phyloP scores from a whole-genome alignment of 441 rosid genomes.

The Kokia cookei region DNA sequence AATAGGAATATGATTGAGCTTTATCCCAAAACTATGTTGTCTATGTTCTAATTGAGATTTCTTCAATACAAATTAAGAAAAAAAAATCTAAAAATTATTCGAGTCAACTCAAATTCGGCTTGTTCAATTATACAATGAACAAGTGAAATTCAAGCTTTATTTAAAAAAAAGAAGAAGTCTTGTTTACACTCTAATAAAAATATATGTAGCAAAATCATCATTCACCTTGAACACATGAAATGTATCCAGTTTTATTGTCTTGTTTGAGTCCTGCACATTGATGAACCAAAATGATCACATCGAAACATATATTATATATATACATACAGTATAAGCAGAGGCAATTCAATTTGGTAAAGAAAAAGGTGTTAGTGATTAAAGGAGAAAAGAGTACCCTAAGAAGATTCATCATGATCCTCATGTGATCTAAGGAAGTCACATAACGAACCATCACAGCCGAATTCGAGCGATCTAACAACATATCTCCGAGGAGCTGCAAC shows the following conservation, averaged over 20 bases:
- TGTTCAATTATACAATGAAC: neutral
- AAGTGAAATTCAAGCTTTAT: neutral
- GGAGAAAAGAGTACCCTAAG: conserved; percentile 38
- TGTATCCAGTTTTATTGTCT: conserved; percentile 47
- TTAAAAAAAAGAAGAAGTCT: neutral
- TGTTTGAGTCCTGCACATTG: conserved; percentile 50
- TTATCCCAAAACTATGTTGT: neutral
- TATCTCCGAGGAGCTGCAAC: conserved; percentile 58
- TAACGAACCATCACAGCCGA: conserved; percentile 67
- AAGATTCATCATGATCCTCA: conserved; percentile 88
- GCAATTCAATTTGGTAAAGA: too few species aligned
- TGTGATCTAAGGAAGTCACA: conserved; percentile 67
- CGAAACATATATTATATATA: neutral
- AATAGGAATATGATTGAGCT: neutral
- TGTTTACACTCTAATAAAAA: too few species aligned
- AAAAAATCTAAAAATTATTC: neutral
- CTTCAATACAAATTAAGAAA: neutral
- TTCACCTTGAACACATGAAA: conserved; percentile 71
- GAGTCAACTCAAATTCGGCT: neutral
- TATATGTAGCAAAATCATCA: neutral
- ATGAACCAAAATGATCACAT: neutral
- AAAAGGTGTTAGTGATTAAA: too few species aligned
- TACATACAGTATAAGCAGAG: neutral
- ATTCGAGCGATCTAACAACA: conserved; percentile 78
- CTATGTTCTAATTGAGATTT: too few species aligned